phyloP scores from a whole-genome alignment of 83 land plant species.

The Isoetes engelmannii region DNA sequence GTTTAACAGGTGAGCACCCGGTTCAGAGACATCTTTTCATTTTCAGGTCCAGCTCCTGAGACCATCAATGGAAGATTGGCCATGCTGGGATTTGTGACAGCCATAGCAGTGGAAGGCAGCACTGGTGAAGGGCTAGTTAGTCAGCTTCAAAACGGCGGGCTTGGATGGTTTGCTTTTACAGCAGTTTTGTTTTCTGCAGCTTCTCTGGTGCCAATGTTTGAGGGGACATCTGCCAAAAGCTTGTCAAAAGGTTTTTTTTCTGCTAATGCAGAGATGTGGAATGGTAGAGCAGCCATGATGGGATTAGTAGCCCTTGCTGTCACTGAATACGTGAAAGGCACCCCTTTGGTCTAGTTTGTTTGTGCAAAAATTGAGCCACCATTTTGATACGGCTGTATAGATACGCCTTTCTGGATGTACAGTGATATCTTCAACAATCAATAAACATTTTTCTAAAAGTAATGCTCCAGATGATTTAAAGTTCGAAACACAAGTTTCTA shows the following conservation, averaged over 20 bases:
- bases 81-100: constrained; percentile 66
- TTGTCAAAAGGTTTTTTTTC: constrained; percentile 52
- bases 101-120: constrained; percentile 50
- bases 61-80: constrained; percentile 79
- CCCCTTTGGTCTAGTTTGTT: constrained; percentile 63
- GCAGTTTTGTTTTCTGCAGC: constrained; percentile 44
- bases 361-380: no score
- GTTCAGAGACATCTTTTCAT: constrained; percentile 53
- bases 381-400: no score
- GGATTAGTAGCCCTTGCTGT: constrained; percentile 62
- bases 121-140: constrained; percentile 48
- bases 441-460: no score
- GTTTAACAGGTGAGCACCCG: constrained; percentile 53
- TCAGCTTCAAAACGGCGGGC: constrained; percentile 56
- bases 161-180: constrained; percentile 40
- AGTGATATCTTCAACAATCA: no score
- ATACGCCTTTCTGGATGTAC: no score
- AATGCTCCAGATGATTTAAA: no score
- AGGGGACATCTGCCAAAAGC: constrained; percentile 50
- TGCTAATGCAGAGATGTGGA: constrained; percentile 64
- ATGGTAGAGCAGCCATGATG: constrained; percentile 68
- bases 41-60: constrained; percentile 76
- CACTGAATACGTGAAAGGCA: constrained; percentile 65
- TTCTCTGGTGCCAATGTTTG: constrained; percentile 54
- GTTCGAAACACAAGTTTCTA: no score